Evolutionary conservation across 2,329 filamentous ascomycete species (phyloP), one percentile per base, ranked within the genome.

Genomic region (Juglanconis oblonga): DNA sequence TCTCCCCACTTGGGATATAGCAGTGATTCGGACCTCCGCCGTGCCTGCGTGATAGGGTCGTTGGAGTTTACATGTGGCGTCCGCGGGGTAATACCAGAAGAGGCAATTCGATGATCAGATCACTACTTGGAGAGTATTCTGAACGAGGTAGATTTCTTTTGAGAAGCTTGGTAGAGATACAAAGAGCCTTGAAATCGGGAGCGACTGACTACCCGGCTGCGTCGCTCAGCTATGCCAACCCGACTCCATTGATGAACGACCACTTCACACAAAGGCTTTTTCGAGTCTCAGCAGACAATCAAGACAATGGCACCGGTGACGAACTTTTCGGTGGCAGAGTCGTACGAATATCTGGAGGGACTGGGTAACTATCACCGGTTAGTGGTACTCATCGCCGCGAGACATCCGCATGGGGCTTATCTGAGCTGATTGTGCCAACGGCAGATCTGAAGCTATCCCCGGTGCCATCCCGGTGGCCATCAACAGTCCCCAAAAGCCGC

Each of bases 401-500:
- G 8, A 33, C 10, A 31, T 31, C 14, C 11, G 31, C 10, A 9
- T 40, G 3, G 42, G n/a, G 29, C 33, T 29, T 14, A 33, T 3
- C 10, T 44, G 33, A 45, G 55, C 48, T 57, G n/a, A 45, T 7
- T 33, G 9, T 47, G 40, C 13, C 4, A 32, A 32, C 33, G 33
- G 6, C 32, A 59, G 57, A 51, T 59, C 57, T n/a, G 86, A 88
- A 76, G 85, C 85, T 50, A 74, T 88, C 65, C 76, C 82, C 52
- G 85, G 84, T 36, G 83, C 86, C 24, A 75, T 88, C 7, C 85
- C 86, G 8, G 69, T 86, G 59, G 86, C 78, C 35, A 77, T 81
- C 47, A 89, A 89, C 74, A 86, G 85, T 5, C 86, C 87, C 2
- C 86, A 88, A 69, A 87, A 87, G 68, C 82, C 81, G 9, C 79